Evolutionary conservation across 768 basidiomycete genomes (phyloP).

Genomic region (Tylopilus sp.): DNA sequence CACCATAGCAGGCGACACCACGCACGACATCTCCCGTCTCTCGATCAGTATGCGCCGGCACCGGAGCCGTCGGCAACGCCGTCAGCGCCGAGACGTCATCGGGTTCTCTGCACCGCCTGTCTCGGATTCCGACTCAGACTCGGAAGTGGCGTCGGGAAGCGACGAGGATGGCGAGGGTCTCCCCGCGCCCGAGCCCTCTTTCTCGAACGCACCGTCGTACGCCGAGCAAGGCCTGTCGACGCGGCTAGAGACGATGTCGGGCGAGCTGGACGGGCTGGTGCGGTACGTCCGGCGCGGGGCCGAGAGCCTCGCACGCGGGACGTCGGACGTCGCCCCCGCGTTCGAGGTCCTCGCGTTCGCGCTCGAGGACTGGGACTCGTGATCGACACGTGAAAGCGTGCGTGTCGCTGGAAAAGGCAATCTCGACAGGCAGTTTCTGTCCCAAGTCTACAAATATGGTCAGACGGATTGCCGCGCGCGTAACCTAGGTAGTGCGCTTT

Average conservation of each 20-base stretch:
- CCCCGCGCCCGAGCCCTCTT: conserved; percentile 34
- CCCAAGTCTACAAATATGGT: no score
- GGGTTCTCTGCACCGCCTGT: conserved; percentile 52
- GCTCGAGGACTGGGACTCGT: conserved; percentile 73
- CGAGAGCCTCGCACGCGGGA: conserved; percentile 63
- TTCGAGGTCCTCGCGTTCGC: conserved; percentile 74
- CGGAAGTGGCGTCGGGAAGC: neutral
- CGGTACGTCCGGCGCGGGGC: conserved; percentile 65
- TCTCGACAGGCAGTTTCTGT: no score
- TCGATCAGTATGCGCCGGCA: conserved; percentile 55
- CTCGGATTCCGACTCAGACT: conserved; percentile 22
- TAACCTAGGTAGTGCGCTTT: no score
- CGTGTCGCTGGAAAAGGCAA: no score
- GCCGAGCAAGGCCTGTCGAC: conserved; percentile 47
- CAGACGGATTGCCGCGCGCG: no score
- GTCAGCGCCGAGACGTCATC: conserved; percentile 55
- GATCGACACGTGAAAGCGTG: neutral
- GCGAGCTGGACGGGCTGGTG: conserved; percentile 68
- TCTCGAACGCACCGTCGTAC: conserved; percentile 39
- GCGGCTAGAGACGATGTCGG: conserved; percentile 59
- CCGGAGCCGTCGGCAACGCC: conserved; percentile 56
- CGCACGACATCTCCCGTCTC: conserved; percentile 51
- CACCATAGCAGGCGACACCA: conserved; percentile 57
- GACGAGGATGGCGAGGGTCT: neutral
- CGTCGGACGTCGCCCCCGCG: conserved; percentile 54